phyloP scores from a whole-genome alignment of 345 rosid genomes.

The Theobroma cacao region DNA sequence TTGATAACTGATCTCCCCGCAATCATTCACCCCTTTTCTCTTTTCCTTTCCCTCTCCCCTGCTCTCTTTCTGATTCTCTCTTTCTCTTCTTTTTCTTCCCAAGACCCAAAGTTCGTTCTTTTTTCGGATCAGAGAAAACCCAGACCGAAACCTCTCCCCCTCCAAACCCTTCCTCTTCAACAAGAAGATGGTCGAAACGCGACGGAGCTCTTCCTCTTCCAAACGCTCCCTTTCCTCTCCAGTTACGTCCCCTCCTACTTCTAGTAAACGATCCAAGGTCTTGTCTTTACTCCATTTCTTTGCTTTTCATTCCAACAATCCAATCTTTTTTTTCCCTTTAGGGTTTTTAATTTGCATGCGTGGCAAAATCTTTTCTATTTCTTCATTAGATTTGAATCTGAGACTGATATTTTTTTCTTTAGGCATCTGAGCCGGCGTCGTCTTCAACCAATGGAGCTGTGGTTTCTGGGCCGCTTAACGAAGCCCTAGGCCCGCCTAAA shows the following conservation, averaged over 20 bases:
- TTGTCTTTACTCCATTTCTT: slow-evolving; percentile 3
- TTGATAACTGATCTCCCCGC: slow-evolving; percentile 32
- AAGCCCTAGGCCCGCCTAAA: slow-evolving; percentile 36
- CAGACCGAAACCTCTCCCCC: slow-evolving; percentile 43
- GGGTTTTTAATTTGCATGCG: neutral
- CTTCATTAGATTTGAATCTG: slow-evolving; percentile 18
- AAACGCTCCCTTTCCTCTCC: slow-evolving; percentile 74
- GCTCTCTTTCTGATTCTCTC: slow-evolving; percentile 17
- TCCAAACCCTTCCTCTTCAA: slow-evolving; percentile 50
- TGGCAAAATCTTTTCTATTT: neutral
- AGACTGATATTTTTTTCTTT: slow-evolving; percentile 19
- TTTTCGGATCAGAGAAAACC: slow-evolving; percentile 48
- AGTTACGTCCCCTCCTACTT: slow-evolving; percentile 43
- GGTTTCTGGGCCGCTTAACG: slow-evolving; percentile 27
- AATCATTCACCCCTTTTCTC: slow-evolving; percentile 21
- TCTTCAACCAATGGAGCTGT: slow-evolving; percentile 48
- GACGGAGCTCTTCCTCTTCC: slow-evolving; percentile 82
- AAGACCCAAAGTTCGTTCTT: slow-evolving; percentile 25
- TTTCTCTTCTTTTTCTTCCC: slow-evolving; percentile 17
- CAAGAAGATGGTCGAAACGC: slow-evolving; percentile 80
- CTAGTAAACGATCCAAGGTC: slow-evolving; percentile 82
- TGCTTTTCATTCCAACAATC: neutral
- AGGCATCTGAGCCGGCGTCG: slow-evolving; percentile 58
- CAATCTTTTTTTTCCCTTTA: neutral
- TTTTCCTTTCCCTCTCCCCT: slow-evolving; percentile 12